Evolutionary conservation across 257 asterid species (phyloP).

Genomic region (Cruciata laevipes): DNA sequence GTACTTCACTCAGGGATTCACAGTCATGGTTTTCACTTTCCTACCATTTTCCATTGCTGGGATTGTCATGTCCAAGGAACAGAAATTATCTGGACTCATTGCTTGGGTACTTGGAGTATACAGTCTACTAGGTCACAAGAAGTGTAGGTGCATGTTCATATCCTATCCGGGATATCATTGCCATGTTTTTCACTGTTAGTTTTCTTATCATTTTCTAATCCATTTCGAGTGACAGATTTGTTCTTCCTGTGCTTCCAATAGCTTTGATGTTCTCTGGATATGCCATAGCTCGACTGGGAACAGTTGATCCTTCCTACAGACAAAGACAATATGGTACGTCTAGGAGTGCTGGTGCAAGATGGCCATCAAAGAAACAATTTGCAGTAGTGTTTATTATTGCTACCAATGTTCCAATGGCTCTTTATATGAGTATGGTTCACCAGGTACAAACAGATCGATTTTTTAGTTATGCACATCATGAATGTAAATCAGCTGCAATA

Average conservation of each 20-base stretch:
- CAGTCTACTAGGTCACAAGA: conserved; percentile 95
- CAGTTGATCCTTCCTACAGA: conserved; percentile 18
- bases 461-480: not conserved
- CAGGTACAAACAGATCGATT: conserved; percentile 45
- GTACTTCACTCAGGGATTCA: conserved; percentile 96
- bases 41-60: conserved; percentile 76
- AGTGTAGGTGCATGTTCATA: conserved; percentile 60
- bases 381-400: conserved; percentile 49
- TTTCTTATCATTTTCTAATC: conserved; percentile 31
- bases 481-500: not conserved
- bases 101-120: conserved; percentile 86
- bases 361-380: conserved; percentile 33
- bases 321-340: conserved; percentile 25
- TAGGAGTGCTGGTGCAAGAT: conserved; percentile 19
- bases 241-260: conserved; percentile 92
- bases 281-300: conserved; percentile 49
- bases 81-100: conserved; percentile 71
- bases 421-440: conserved; percentile 89
- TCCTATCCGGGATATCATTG: not conserved
- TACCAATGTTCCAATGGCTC: conserved; percentile 88
- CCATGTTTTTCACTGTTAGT: conserved; percentile 20
- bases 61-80: conserved; percentile 47
- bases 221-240: conserved; percentile 64
- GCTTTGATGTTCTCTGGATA: conserved; percentile 82
- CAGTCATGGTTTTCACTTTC: conserved; percentile 77